These are phyloP conservation scores for Eimeria brunetti DNA, from an alignment of 169 alveolate species.

Conservation along the genomic window DNA sequence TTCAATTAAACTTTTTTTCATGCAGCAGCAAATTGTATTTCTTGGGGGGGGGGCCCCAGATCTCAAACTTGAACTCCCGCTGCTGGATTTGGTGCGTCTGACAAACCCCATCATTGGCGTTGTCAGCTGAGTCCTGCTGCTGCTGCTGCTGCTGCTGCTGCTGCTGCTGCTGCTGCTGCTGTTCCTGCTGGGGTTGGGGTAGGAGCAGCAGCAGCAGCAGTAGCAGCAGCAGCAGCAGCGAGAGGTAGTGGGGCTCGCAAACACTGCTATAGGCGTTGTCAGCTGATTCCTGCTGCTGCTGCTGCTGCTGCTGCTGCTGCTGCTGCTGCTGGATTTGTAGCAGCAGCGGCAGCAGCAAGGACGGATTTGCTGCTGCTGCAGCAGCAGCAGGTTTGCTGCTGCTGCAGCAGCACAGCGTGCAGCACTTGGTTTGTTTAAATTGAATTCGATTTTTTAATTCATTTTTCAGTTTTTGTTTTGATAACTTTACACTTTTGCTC, in stretches of 20 bases:
- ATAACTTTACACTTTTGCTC: no score
- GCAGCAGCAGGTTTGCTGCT: slow-evolving; percentile 1
- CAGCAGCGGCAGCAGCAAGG: no score
- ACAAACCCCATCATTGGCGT: slow-evolving; percentile 47
- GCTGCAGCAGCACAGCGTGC: background rate
- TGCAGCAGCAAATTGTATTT: background rate
- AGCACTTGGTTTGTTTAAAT: no score
- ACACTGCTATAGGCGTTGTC: slow-evolving; percentile 45
- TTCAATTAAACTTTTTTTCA: background rate
- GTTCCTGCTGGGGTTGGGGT: background rate
- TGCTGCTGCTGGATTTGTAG: background rate
- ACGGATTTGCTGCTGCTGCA: background rate
- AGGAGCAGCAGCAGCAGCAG: background rate
- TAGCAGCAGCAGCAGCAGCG: background rate
- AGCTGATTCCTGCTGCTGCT: background rate
- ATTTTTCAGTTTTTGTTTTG: no score
- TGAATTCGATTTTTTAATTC: no score
- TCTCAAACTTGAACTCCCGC: background rate
- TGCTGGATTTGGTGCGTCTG: slow-evolving; percentile 22
- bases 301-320: background rate
- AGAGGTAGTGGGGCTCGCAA: slow-evolving; percentile 18
- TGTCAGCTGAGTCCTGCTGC: slow-evolving; percentile 17
- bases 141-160: background rate
- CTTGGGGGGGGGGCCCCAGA: slow-evolving; percentile 71
- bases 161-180: background rate